Evolutionary conservation across 2,329 filamentous ascomycete species (phyloP).

Genomic region (Ophiostoma piceae): DNA sequence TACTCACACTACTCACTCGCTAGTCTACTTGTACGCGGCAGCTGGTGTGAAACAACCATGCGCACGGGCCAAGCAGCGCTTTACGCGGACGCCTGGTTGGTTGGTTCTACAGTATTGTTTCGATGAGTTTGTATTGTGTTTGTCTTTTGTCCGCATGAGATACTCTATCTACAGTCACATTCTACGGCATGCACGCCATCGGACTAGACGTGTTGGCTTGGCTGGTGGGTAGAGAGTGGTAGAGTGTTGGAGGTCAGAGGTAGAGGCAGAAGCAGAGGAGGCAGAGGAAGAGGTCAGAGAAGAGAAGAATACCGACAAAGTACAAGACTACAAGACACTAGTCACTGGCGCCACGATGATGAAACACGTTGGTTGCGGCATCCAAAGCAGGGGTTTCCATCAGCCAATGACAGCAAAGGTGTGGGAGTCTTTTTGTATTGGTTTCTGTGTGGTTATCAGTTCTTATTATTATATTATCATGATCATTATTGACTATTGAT

Average conservation of each 20-base stretch:
- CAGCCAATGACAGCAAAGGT: not conserved
- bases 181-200: slow-evolving; percentile 12
- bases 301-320: too few relatives aligned
- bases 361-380: slow-evolving; percentile 22
- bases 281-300: too few relatives aligned
- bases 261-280: too few relatives aligned
- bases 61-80: slow-evolving; percentile 15
- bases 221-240: too few relatives aligned
- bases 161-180: not conserved
- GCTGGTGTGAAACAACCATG: slow-evolving; percentile 15
- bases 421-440: not conserved
- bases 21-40: slow-evolving; percentile 2
- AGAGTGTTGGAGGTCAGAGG: not conserved
- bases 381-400: slow-evolving; percentile 15
- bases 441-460: too few relatives aligned
- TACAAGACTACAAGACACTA: not conserved
- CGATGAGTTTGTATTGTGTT: too few relatives aligned
- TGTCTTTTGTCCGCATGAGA: too few relatives aligned
- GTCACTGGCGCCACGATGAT: slow-evolving; percentile 22
- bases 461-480: too few relatives aligned
- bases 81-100: slow-evolving; percentile 3
- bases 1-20: not conserved
- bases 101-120: not conserved
- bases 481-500: too few relatives aligned
- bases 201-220: not conserved